Conservation (phyloP, 2,329 filamentous ascomycete genomes). For the Sarocladiaceae sp. region DNA sequence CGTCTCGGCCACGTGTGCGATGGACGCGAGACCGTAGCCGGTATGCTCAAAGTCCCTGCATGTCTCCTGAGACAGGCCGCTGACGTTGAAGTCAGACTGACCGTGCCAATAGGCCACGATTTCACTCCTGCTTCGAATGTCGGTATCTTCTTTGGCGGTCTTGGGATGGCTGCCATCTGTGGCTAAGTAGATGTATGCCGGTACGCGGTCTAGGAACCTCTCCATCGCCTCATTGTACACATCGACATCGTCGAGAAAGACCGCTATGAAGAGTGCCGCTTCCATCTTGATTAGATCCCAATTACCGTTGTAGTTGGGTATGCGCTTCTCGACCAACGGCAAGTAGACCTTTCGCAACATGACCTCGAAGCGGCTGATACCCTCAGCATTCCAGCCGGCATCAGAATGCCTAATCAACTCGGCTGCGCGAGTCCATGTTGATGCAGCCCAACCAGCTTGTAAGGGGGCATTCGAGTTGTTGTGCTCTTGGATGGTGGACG, state of each 20-base stretch:
- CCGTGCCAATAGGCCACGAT: constrained; percentile 12
- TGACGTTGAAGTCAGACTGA: constrained; percentile 13
- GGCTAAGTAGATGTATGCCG: constrained; percentile 18
- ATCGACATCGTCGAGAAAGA: constrained; percentile 17
- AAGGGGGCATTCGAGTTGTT: constrained; percentile 19
- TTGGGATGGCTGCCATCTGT: constrained; percentile 14
- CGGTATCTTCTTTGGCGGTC: constrained; percentile 1
- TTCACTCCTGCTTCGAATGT: constrained; percentile 1
- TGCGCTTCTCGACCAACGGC: constrained; percentile 15
- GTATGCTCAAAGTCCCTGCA: constrained; percentile 22
- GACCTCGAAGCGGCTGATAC: constrained; percentile 15
- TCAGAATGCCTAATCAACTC: constrained; percentile 21
- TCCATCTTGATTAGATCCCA: constrained; percentile 18
- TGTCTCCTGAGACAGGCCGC: constrained; percentile 19
- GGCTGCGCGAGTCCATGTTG: constrained; percentile 18
- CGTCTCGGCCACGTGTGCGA: constrained; percentile 21
- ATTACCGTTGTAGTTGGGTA: constrained; percentile 15
- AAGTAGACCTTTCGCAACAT: constrained; percentile 20
- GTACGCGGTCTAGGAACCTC: constrained; percentile 16
- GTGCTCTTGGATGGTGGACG: constrained; percentile 17
- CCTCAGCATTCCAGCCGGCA: constrained; percentile 17
- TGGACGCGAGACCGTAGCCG: constrained; percentile 19
- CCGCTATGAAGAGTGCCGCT: constrained; percentile 16
- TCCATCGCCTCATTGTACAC: constrained; percentile 17
- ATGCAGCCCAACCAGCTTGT: constrained; percentile 20